These are phyloP conservation scores for Sporobolomyces phaffii DNA, from an alignment of 768 basidiomycete genomes.

Conservation along the genomic window DNA sequence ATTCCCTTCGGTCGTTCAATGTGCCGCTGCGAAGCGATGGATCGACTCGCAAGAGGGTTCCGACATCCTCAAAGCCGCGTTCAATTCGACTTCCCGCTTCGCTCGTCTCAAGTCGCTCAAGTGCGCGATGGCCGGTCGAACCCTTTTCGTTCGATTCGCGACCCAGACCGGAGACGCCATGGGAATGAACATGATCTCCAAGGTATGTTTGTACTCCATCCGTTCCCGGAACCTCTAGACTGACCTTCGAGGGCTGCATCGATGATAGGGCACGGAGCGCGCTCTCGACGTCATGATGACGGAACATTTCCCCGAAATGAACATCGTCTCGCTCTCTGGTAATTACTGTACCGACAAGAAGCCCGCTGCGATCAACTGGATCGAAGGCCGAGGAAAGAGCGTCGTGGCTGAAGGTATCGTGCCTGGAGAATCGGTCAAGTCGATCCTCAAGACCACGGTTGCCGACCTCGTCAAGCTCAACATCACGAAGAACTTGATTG, in stretches of 20 bases:
- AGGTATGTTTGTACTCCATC: constrained; percentile 46
- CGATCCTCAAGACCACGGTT: constrained; percentile 91
- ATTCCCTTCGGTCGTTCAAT: constrained; percentile 72
- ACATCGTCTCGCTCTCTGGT: constrained; percentile 80
- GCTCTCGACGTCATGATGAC: constrained; percentile 71
- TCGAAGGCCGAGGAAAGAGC: constrained; percentile 95
- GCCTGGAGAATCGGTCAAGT: constrained; percentile 78
- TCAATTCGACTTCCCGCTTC: constrained; percentile 91
- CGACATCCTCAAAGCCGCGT: constrained; percentile 67
- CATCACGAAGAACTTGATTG: constrained; percentile 92
- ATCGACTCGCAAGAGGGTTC: constrained; percentile 77
- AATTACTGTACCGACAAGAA: constrained; percentile 99
- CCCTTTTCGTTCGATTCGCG: constrained; percentile 85
- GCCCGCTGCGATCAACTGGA: constrained; percentile 99
- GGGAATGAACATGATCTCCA: constrained; percentile 99
- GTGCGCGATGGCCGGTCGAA: constrained; percentile 84
- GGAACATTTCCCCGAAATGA: constrained; percentile 80
- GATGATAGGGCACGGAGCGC: constrained; percentile 68
- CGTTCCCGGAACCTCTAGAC: neutral
- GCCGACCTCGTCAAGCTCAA: constrained; percentile 82
- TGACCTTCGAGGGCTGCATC: neutral
- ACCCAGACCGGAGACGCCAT: constrained; percentile 96
- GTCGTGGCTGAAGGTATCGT: constrained; percentile 93
- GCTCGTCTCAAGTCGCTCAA: constrained; percentile 79
- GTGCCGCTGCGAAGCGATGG: constrained; percentile 81